Conservation (phyloP, 192 early-diverging fungal species). For the Fimicolochytrium jonesii region DNA sequence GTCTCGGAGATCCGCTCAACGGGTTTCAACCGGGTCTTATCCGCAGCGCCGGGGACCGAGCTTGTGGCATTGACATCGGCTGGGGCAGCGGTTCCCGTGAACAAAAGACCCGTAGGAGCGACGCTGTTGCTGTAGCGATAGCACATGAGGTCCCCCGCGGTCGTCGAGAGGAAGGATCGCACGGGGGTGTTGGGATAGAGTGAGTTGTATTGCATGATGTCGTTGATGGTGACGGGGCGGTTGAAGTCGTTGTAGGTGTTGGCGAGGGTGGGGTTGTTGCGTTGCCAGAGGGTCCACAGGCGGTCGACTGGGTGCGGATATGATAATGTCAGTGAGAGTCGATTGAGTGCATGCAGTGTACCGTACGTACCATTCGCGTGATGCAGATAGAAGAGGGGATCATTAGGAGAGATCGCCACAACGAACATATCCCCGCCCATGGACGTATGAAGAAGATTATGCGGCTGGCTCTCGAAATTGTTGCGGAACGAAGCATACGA, state of each 20-base stretch:
- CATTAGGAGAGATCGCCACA: conserved; percentile 14
- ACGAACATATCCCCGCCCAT: conserved; percentile 31
- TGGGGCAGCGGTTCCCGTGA: neutral
- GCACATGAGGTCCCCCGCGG: conserved; percentile 13
- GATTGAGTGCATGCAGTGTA: too few species aligned
- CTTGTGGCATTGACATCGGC: neutral
- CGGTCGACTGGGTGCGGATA: conserved; percentile 37
- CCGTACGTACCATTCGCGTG: conserved; percentile 21
- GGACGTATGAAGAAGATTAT: conserved; percentile 19
- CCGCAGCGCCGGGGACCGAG: neutral
- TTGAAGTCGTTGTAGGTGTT: conserved; percentile 13
- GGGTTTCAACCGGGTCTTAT: neutral
- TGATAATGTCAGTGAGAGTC: too few species aligned
- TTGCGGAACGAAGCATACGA: conserved; percentile 20
- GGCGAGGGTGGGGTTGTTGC: conserved; percentile 21
- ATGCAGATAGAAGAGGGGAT: conserved; percentile 37
- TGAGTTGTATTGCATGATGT: conserved; percentile 10
- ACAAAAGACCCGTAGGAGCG: neutral
- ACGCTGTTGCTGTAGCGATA: conserved; percentile 17
- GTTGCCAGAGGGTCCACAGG: conserved; percentile 38
- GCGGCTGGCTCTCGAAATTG: conserved; percentile 29
- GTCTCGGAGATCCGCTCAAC: conserved; percentile 16
- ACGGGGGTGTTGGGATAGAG: neutral
- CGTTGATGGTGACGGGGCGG: neutral
- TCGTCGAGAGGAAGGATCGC: conserved; percentile 6